Conservation (phyloP, 768 basidiomycete species). For the Sistotremastrum suecicum region DNA sequence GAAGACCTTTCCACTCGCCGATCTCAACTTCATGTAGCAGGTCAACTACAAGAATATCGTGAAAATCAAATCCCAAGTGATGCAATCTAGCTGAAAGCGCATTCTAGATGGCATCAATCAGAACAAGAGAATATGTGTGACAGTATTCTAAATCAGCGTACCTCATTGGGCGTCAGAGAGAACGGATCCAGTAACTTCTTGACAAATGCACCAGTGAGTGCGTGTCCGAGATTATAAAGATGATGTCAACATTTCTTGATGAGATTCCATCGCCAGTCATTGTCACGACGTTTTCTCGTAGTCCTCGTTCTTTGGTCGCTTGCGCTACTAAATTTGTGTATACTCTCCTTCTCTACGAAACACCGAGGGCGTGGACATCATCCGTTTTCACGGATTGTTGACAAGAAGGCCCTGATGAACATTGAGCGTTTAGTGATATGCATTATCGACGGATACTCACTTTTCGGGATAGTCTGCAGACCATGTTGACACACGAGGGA, state of each 20-base stretch:
- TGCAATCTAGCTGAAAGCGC: slow-evolving; percentile 2
- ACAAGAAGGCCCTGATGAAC: slow-evolving; percentile 9
- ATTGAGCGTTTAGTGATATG: neutral
- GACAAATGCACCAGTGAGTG: slow-evolving; percentile 1
- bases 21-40: slow-evolving; percentile 15
- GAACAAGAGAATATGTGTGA: neutral
- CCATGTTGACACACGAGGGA: slow-evolving; percentile 8
- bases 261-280: neutral
- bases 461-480: slow-evolving; percentile 15
- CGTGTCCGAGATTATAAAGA: slow-evolving; percentile 5
- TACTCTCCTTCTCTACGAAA: slow-evolving; percentile 2
- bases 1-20: slow-evolving; percentile 13
- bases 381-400: slow-evolving; percentile 9
- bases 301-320: slow-evolving; percentile 2
- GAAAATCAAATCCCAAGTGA: slow-evolving; percentile 8
- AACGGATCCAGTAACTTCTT: slow-evolving; percentile 2
- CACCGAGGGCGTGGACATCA: slow-evolving; percentile 13
- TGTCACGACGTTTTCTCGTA: slow-evolving; percentile 1
- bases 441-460: slow-evolving; percentile 3
- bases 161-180: slow-evolving; percentile 8
- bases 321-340: slow-evolving; percentile 6
- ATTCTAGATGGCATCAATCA: slow-evolving; percentile 1
- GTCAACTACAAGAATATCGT: slow-evolving; percentile 8
- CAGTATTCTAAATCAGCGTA: neutral
- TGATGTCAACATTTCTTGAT: slow-evolving; percentile 1